Conservation (phyloP, 176 grass and related monocot genomes). For the Avena atlantica region DNA sequence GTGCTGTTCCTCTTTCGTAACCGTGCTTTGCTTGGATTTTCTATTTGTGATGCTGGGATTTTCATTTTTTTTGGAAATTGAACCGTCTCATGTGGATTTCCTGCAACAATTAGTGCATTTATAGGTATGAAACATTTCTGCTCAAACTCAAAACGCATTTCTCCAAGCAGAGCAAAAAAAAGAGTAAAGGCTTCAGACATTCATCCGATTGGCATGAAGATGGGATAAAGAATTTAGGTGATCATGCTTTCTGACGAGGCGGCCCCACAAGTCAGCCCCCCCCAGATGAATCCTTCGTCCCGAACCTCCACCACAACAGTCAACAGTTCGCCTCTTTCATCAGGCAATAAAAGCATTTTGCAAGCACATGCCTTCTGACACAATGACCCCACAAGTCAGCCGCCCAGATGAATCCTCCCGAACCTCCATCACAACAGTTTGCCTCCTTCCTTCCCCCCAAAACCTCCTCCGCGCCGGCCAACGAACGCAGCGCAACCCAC, state of each 20-base stretch:
- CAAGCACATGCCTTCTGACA: not conserved
- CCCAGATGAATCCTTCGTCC: not conserved
- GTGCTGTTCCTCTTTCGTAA: not conserved
- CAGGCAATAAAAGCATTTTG: not conserved
- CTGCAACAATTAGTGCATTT: not conserved
- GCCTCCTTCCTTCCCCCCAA: not conserved
- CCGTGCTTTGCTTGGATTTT: not conserved
- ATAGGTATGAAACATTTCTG: not conserved
- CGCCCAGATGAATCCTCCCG: not conserved
- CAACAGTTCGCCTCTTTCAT: not conserved
- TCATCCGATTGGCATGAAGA: not conserved
- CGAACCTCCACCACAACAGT: not conserved
- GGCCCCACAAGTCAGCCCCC: not conserved
- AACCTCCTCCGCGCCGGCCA: slow-evolving; percentile 30
- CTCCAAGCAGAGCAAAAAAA: not conserved
- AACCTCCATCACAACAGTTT: not conserved
- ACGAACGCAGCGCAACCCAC: slow-evolving; percentile 18
- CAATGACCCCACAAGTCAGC: not conserved
- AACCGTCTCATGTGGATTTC: not conserved
- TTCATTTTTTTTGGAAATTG: not conserved
- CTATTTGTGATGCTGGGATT: not conserved
- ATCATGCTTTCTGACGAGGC: not conserved
- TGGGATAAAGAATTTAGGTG: not conserved
- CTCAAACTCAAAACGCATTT: not conserved
- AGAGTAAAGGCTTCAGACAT: not conserved